Conservation (phyloP, 2,329 filamentous ascomycete genomes). For the Claviceps sp. region DNA sequence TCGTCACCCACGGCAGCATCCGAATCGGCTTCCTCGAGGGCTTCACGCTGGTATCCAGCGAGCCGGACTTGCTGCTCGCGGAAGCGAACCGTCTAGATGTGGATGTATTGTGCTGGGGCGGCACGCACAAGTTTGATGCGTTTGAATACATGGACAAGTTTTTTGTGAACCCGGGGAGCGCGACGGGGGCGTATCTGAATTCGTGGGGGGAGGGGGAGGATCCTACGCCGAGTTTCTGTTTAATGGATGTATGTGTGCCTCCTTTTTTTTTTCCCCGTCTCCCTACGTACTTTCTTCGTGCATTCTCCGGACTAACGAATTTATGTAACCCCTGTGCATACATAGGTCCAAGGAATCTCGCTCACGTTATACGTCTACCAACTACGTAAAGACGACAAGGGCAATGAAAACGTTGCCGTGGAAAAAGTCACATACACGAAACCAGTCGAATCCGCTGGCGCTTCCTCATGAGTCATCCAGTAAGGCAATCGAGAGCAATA, state of each 20-base stretch:
- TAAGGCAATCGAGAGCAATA: neutral
- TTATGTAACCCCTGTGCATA: neutral
- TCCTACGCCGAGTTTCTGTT: slow-evolving; percentile 78
- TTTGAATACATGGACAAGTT: slow-evolving; percentile 66
- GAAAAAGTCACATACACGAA: slow-evolving; percentile 82
- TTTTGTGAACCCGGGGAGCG: slow-evolving; percentile 56
- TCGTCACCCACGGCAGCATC: slow-evolving; percentile 51
- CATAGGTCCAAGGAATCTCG: slow-evolving; percentile 85
- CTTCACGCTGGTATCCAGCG: slow-evolving; percentile 53
- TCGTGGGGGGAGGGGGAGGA: slow-evolving; percentile 53
- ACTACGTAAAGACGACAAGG: slow-evolving; percentile 61
- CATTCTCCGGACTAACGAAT: neutral
- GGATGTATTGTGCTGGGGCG: slow-evolving; percentile 56
- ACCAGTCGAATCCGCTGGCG: slow-evolving; percentile 45
- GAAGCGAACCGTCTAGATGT: slow-evolving; percentile 57
- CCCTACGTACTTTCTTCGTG: neutral
- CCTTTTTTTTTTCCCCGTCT: neutral
- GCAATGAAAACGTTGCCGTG: slow-evolving; percentile 65
- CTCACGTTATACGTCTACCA: slow-evolving; percentile 93
- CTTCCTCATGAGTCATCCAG: slow-evolving; percentile 30
- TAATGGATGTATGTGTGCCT: slow-evolving; percentile 80
- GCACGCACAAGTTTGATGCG: slow-evolving; percentile 55
- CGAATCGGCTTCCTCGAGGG: slow-evolving; percentile 56
- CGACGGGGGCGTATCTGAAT: slow-evolving; percentile 48
- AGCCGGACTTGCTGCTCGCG: slow-evolving; percentile 52